phyloP scores from a whole-genome alignment of 108 stramenopile genomes.

The Pseudonitzschia multistriata region DNA sequence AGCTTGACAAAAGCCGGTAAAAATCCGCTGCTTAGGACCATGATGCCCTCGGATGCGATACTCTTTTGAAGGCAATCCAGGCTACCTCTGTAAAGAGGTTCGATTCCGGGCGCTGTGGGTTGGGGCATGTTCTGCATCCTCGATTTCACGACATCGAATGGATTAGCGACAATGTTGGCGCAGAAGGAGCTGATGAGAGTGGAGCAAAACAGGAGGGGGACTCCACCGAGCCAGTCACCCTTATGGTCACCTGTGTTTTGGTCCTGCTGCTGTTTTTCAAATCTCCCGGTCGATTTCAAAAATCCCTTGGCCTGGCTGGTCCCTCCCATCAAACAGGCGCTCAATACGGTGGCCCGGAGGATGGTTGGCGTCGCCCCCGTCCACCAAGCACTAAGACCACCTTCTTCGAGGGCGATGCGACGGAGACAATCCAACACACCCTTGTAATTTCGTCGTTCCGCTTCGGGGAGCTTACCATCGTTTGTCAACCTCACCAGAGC shows the following conservation, averaged over 20 bases:
- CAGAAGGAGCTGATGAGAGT: conserved; percentile 54
- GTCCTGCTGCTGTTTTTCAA: conserved; percentile 32
- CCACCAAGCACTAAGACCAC: conserved; percentile 44
- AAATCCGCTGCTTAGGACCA: conserved; percentile 57
- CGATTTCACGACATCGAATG: conserved; percentile 70
- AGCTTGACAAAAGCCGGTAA: conserved; percentile 71
- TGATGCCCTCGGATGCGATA: conserved; percentile 45
- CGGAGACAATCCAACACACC: conserved; percentile 56
- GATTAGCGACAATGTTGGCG: conserved; percentile 68
- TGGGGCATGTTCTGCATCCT: conserved; percentile 51
- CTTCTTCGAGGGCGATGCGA: conserved; percentile 60
- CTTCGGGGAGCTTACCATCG: conserved; percentile 62
- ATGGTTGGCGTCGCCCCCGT: conserved; percentile 66
- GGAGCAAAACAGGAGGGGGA: conserved; percentile 61
- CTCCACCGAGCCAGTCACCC: conserved; percentile 47
- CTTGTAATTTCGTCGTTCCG: conserved; percentile 59
- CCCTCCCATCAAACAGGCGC: conserved; percentile 58
- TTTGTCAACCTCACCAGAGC: conserved; percentile 68
- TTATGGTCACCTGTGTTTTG: neutral
- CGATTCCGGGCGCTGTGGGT: conserved; percentile 12
- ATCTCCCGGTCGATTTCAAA: conserved; percentile 45
- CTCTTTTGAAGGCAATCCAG: conserved; percentile 58
- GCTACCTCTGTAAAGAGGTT: conserved; percentile 48
- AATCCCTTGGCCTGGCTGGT: conserved; percentile 56
- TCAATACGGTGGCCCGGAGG: conserved; percentile 52